These are phyloP conservation scores for Fusarium fujikuroi DNA, from an alignment of 2,329 filamentous ascomycete species.

Conservation along the genomic window DNA sequence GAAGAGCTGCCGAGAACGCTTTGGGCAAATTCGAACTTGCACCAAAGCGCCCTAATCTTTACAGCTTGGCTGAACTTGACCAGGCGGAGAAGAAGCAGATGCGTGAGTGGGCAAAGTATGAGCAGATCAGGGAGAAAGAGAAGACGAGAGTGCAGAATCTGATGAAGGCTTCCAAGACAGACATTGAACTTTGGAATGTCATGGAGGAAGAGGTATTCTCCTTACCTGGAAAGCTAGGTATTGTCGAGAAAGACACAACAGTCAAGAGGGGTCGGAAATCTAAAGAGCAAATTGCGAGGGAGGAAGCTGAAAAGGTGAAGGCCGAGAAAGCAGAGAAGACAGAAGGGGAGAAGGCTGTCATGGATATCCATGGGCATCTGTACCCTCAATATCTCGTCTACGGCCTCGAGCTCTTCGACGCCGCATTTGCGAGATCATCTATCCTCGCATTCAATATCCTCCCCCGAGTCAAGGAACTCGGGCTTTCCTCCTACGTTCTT, in stretches of 20 bases:
- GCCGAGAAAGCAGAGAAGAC: neutral
- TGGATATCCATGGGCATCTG: constrained; percentile 70
- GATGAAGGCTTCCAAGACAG: constrained; percentile 66
- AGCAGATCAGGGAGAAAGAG: constrained; percentile 57
- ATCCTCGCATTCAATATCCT: constrained; percentile 69
- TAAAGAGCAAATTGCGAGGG: constrained; percentile 23
- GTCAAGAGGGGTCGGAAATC: constrained; percentile 16
- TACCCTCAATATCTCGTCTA: constrained; percentile 71
- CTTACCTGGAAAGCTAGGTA: constrained; percentile 65
- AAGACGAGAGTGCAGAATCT: constrained; percentile 62
- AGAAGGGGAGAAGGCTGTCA: constrained; percentile 49
- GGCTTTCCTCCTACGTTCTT: constrained; percentile 76
- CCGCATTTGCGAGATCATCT: constrained; percentile 67
- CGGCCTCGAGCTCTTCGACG: constrained; percentile 67
- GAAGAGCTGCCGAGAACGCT: constrained; percentile 53
- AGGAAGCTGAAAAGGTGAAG: neutral
- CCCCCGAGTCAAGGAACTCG: constrained; percentile 73
- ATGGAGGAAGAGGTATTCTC: constrained; percentile 75
- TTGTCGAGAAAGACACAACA: constrained; percentile 49
- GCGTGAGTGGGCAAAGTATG: constrained; percentile 50
- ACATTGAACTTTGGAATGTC: constrained; percentile 73
- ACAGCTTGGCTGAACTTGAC: constrained; percentile 46
- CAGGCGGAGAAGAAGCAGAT: constrained; percentile 47
- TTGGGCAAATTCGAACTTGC: constrained; percentile 53
- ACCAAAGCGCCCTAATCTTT: constrained; percentile 40